Base-by-base conservation (phyloP, 225 moss, liverwort and hornwort species). In the Neckera pumila region DNA sequence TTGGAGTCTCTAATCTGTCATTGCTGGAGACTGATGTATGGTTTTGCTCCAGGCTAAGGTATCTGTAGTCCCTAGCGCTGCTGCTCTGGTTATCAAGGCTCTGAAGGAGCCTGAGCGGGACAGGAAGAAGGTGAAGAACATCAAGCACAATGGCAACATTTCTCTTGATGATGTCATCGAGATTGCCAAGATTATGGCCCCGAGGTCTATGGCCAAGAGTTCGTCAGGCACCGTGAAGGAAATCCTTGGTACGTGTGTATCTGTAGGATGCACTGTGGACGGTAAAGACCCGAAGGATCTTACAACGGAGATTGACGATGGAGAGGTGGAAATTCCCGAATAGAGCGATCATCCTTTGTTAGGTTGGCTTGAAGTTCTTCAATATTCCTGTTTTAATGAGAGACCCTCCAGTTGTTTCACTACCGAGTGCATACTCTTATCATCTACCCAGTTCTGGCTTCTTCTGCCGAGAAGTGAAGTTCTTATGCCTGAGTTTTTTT, bases 101-200 rank as follows among this genome's bases (percentile, higher is more conserved):
- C 54, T 96, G 27, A 96, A 96, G 93, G 95, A 95, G 81, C 95
- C 93, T 6, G 95, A 96, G 81, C 92, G 95, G 67, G 96, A 96
- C 79, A 92, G 96, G 84, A 96, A 95, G 93, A 96, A 95, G 90
- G 93, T 94, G 53, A 96, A 96, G 89, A 96, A 96, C 45, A 94
- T 96, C 71, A 95, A 95, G 92, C 96, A 96, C 81, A 95, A 92
- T 23, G 96, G 95, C 42, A 94, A 96, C 78, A 95, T 95, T 69
- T 92, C 94, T 3, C 64, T 96, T 3, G 95, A 96, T 53, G 96
- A 96, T 87, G 94, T 96, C 5, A 93, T 94, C 40, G 95, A 95
- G 89, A 96, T 96, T 53, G 94, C 96, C 28, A 96, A 94, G 83
- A 92, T 95, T 22, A 95, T 96, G 96, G 86, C 92, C 17, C 90